Evolutionary conservation across 371 early-diverging fungal genomes (phyloP), one percentile per base, ranked within the genome.

Genomic region (Catenaria anguillulae): DNA sequence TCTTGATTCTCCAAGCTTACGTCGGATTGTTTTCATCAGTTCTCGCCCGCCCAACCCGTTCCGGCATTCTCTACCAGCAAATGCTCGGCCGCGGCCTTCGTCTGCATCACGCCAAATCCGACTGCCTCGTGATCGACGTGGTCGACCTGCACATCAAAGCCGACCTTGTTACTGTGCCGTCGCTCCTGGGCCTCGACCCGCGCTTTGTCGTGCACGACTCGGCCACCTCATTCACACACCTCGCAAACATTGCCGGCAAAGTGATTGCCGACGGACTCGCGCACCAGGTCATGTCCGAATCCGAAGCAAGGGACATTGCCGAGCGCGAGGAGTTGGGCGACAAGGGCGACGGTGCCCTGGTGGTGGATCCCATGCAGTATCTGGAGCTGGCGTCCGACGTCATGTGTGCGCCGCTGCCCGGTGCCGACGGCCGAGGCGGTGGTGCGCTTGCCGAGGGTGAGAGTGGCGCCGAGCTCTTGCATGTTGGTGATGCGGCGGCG

Each of bases 61-160:
- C 88, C 17, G 67, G 73, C 13, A 86, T 81, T 2, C 75, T 96
- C 56, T 86, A 90, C 73, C 89, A 87, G 66, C 95, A 96, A 71
- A 96, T 96, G 96, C 73, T 96, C 60, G 96, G 96, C 4, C 80
- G 96, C 33, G 96, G 96, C 5, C 75, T 93, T 79, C 78, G 93
- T 2, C 63, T 81, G 12, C 68, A 71, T 63, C 68, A 70, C 2
- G 79, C 70, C 8, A 95, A 95, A 67, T 61, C 69, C 8, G 77
- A 87, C 61, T 93, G 96, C 62, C 71, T 88, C n/a, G 77, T 92
- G 0, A 68, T 93, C 45, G 96, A 95, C 63, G 85, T 92, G 73
- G 86, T 86, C 48, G 93, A 95, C 52, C 29, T 29, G 29, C 29
- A 50, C 60, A 61, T 45, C 8, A 33, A 55, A 21, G 52, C 45